Evolutionary conservation across 176 grass and related monocot species (phyloP).

Genomic region (Miscanthus lutarioriparius): DNA sequence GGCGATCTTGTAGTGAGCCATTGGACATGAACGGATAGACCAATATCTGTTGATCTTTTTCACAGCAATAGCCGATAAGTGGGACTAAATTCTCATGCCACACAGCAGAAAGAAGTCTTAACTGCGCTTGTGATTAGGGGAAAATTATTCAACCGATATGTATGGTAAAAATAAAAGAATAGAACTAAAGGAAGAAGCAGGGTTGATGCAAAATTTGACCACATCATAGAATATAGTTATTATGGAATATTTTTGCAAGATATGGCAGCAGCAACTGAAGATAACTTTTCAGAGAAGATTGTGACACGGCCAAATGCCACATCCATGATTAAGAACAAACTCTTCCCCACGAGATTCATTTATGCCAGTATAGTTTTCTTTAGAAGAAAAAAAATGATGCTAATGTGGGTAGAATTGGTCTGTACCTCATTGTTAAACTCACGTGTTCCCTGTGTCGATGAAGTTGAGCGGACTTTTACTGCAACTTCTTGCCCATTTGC

Average conservation of each 20-base stretch:
- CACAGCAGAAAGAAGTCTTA: conserved; percentile 67
- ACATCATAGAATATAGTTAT: conserved; percentile 13
- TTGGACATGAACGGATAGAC: conserved; percentile 87
- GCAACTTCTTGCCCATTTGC: conserved; percentile 72
- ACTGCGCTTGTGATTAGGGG: conserved; percentile 43
- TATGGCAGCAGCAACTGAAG: background rate
- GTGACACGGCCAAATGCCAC: background rate
- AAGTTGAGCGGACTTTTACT: conserved; percentile 68
- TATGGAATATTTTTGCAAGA: background rate
- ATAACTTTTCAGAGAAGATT: conserved; percentile 1
- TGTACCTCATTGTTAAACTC: conserved; percentile 81
- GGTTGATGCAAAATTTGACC: background rate
- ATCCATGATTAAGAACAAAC: conserved; percentile 17
- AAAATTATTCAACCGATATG: conserved; percentile 4
- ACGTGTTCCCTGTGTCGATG: conserved; percentile 69
- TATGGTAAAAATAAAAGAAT: conserved; percentile 19
- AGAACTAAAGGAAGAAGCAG: conserved; percentile 1
- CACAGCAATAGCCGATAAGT: conserved; percentile 78
- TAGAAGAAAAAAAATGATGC: background rate
- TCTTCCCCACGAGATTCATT: conserved; percentile 2
- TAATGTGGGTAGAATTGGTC: conserved; percentile 3
- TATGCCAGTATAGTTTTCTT: background rate
- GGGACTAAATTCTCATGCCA: conserved; percentile 72
- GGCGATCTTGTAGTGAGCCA: conserved; percentile 75
- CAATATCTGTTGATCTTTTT: conserved; percentile 85